These are phyloP conservation scores for Lactarius tabidus DNA, from an alignment of 768 basidiomycete species.

Conservation along the genomic window DNA sequence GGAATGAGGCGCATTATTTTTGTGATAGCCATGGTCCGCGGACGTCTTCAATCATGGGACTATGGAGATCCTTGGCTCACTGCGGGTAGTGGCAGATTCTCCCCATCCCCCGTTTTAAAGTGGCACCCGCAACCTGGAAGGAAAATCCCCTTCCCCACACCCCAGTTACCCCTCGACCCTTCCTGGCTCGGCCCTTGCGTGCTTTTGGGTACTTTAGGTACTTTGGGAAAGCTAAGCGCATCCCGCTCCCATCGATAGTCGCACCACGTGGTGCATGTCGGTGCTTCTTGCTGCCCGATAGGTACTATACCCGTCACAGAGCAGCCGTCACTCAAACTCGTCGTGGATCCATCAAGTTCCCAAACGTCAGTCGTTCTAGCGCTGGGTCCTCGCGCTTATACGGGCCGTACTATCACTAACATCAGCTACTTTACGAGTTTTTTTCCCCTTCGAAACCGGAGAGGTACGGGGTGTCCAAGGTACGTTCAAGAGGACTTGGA, in stretches of 20 bases:
- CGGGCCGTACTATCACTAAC: not conserved
- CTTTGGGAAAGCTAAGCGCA: not conserved
- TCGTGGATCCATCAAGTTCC: not conserved
- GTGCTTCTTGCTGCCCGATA: not conserved
- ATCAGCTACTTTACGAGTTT: not conserved
- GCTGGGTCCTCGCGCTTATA: not conserved
- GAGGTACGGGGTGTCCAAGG: not conserved
- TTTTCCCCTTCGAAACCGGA: not conserved
- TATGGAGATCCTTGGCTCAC: not conserved
- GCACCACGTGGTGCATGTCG: not conserved
- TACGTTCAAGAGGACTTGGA: not conserved
- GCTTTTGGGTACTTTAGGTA: not conserved
- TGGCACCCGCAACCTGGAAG: not conserved
- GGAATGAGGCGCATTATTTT: not conserved
- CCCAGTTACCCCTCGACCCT: not conserved
- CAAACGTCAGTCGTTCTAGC: not conserved
- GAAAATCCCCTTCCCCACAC: not conserved
- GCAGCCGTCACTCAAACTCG: not conserved
- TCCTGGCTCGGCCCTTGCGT: not conserved
- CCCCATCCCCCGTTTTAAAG: not conserved
- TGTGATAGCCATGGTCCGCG: not conserved
- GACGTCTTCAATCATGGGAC: not conserved
- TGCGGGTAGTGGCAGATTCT: not conserved
- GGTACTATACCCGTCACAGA: not conserved
- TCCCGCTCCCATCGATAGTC: not conserved